Evolutionary conservation across 148 eudicot species (phyloP), one percentile per base, ranked within the genome.

Genomic region (Chenopodium berlandieri): DNA sequence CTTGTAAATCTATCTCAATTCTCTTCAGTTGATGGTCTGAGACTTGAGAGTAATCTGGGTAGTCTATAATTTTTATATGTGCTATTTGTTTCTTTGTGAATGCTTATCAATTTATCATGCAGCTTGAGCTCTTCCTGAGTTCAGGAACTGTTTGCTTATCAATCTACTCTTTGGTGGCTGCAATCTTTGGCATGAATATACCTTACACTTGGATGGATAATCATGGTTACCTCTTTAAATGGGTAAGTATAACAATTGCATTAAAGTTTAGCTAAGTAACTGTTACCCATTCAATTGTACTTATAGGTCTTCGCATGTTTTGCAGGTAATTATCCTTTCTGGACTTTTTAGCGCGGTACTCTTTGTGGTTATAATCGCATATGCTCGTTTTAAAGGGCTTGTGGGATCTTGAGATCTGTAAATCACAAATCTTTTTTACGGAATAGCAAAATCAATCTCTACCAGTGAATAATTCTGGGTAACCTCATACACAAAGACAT

Each of bases 51-150:
- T 4, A 23, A 40, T 19, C 32, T 22, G 23, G 34, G 4, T 47
- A 72, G 50, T 73, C 8, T 47, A 23, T 25, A 14, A 30, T 79
- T 46, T 17, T 68, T 6, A 25, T 63, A 31, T 73, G 48, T 5
- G 44, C 5, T 40, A 46, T 75, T 67, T 37, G 40, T 34, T 25
- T 71, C 31, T 47, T 74, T 58, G 31, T 81, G 14, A 4, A 30
- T 71, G 44, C 3, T 32, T 4, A 34, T 34, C 6, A 40, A 40
- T 40, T 44, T 82, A 60, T 71, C 68, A 77, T 85, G 72, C 92
- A 91, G 94, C 82, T 91, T 79, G 94, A 91, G 86, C 91, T 91
- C 76, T 91, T 91, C 83, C 76, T 91, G 68, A 91, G 91, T 78
- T 81, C 94, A 1, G 94, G 91, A 79, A 91, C 94, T 22, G 91